Base-by-base conservation (phyloP, 257 asterid species). In the Marsdenia floribunda region DNA sequence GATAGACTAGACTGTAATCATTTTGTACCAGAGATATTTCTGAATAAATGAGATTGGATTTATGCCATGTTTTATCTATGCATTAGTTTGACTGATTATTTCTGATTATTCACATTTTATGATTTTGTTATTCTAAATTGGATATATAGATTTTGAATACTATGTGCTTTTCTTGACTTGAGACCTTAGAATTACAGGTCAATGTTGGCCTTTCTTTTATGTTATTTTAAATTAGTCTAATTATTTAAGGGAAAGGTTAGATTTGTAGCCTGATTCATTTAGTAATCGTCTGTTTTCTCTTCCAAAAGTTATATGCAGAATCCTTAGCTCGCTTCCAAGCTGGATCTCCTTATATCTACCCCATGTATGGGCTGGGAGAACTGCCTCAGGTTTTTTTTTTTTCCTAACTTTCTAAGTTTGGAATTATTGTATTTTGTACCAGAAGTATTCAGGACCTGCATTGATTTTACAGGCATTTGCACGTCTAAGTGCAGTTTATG, bases 401-500 rank as follows among this genome's bases (percentile, higher is more conserved):
- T 75, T 74, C 55, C 46, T 46, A 67, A 72, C 65, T 70, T 47
- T 47, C 19, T 52, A 53, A 35, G 49, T 77, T 80, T 71, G 65
- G 70, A 70, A 74, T 50, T 37, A 55, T 63, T 24, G 26, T 73
- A 47, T 4, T 15, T 70, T 54, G 33, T 16, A 12, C 63, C 57
- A 46, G 61, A 24, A 54, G 22, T 40, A 63, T 40, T 75, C 44
- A 65, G 19, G 63, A 24, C 2, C 2, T 53, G 33, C 49, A 67
- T 70, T 68, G n/a, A 57, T 42, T 73, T 74, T 76, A 71, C 89
- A 94, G 99, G 99, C 97, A 29, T 95, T 95, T 84, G 98, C 99
- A 68, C 98, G 99, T 70, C 91, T 95, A 19, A 95, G 99, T 82
- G 99, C 98, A 54, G 99, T 95, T 80, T 95, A 95, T 84, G 99